Conservation (phyloP, 2,329 filamentous ascomycete species). For the Clonostachys rhizophaga region DNA sequence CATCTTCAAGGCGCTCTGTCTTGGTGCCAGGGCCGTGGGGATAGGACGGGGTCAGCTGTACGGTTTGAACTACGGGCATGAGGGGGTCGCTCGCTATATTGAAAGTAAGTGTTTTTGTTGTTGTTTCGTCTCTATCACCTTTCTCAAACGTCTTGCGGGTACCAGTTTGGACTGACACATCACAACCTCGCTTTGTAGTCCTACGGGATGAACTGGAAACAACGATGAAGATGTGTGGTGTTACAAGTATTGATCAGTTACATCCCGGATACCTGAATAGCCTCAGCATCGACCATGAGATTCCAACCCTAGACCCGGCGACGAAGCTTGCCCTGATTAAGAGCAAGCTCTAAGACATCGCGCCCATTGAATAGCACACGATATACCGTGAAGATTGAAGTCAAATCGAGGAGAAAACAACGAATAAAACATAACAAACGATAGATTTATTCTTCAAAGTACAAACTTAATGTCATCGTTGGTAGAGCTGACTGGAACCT, state of each 20-base stretch:
- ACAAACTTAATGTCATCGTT: too few species aligned
- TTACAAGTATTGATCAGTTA: constrained; percentile 55
- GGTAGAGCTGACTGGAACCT: too few species aligned
- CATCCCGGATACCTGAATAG: constrained; percentile 59
- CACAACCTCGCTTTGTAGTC: constrained; percentile 3
- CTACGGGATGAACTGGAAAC: constrained; percentile 59
- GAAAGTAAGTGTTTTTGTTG: constrained; percentile 36
- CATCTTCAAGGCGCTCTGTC: constrained; percentile 61
- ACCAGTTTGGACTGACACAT: neutral
- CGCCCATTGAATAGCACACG: too few species aligned
- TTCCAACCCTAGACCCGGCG: constrained; percentile 17
- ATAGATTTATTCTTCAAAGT: too few species aligned
- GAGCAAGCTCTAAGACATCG: too few species aligned
- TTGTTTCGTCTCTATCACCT: neutral
- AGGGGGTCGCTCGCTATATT: constrained; percentile 48
- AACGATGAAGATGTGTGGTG: constrained; percentile 61
- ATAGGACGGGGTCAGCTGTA: constrained; percentile 58
- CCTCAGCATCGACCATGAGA: constrained; percentile 38
- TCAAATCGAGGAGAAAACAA: too few species aligned
- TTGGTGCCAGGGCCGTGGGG: constrained; percentile 60
- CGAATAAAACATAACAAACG: too few species aligned
- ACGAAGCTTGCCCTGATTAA: too few species aligned
- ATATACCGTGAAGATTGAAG: too few species aligned
- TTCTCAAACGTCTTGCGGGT: neutral
- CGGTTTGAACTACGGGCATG: constrained; percentile 54